A percentile compares a stretch with the other conserved stretches of the same genome.
Evolutionary conservation across 2,329 filamentous ascomycete genomes (phyloP).

Genomic region (Diaporthe citrichinensis): DNA sequence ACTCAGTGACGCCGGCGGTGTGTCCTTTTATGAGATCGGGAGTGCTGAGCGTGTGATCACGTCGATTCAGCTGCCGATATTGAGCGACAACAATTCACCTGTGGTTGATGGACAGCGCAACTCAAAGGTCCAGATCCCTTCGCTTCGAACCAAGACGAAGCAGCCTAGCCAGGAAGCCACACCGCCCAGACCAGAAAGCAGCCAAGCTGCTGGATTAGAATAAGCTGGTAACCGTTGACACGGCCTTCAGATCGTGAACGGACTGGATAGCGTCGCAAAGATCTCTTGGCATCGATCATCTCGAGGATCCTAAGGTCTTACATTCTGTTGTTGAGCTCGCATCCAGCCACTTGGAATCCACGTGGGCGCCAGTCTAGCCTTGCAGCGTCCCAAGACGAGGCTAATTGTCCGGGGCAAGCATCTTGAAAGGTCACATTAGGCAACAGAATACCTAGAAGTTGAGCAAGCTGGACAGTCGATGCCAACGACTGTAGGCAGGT

Average conservation of each 20-base stretch:
- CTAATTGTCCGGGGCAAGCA: constrained; percentile 2
- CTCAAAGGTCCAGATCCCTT: constrained; percentile 1
- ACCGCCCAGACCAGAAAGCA: not conserved
- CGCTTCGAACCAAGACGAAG: too few relatives aligned
- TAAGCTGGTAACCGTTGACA: not conserved
- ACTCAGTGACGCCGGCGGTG: not conserved
- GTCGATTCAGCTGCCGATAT: not conserved
- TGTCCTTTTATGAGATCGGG: not conserved
- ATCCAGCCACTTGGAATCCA: constrained; percentile 23
- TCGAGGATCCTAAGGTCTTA: constrained; percentile 8
- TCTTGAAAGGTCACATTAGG: constrained; percentile 23
- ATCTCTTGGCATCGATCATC: constrained; percentile 12
- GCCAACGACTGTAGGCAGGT: not conserved
- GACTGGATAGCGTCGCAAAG: constrained; percentile 42
- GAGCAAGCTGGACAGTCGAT: not conserved
- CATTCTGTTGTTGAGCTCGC: not conserved
- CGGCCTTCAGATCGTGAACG: constrained; percentile 46
- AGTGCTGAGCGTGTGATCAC: not conserved
- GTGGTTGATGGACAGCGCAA: not conserved
- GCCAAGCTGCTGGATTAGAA: not conserved
- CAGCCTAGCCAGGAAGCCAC: not conserved
- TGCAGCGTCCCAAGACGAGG: not conserved
- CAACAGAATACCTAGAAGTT: constrained; percentile 7
- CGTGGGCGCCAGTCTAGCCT: constrained; percentile 21
- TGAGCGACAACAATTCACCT: not conserved